Percentiles rank a stretch among this genome's conserved stretches.
phyloP scores from a whole-genome alignment of 2,329 filamentous ascomycete genomes.

The Sporothrix variecibatus region DNA sequence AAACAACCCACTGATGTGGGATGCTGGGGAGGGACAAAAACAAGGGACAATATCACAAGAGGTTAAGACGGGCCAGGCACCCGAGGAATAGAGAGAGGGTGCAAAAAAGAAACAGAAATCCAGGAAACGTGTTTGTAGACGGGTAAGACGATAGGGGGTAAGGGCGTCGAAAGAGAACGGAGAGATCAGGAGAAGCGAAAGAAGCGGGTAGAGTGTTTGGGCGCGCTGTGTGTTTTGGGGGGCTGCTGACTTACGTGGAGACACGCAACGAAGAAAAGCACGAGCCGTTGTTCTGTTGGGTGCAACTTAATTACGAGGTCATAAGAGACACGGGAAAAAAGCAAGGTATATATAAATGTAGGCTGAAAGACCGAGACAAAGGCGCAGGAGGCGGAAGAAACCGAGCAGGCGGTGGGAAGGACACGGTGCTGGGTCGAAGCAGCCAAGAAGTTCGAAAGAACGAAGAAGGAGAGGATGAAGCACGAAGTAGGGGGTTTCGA shows the following conservation, averaged over 20 bases:
- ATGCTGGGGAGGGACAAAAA: background rate
- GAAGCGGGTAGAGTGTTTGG: background rate
- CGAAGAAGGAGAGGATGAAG: background rate
- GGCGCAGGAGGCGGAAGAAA: conserved; percentile 12
- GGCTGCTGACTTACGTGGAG: conserved; percentile 19
- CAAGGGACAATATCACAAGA: background rate
- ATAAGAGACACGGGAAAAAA: conserved; percentile 21
- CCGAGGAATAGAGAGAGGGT: background rate
- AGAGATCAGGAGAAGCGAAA: conserved; percentile 1
- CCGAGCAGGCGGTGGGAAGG: background rate
- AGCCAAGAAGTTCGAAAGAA: background rate
- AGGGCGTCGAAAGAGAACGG: background rate
- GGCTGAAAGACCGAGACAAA: conserved; percentile 17
- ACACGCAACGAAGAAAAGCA: background rate
- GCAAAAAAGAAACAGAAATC: background rate
- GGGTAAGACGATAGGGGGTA: background rate
- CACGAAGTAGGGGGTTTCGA: background rate
- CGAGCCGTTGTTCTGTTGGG: background rate
- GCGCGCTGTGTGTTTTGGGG: background rate
- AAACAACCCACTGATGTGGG: background rate
- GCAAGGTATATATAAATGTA: conserved; percentile 13
- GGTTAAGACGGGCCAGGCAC: background rate
- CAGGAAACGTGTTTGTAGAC: background rate
- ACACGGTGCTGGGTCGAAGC: conserved; percentile 2
- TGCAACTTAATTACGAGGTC: conserved; percentile 23